phyloP scores from a whole-genome alignment of 1,284 basidiomycete genomes.

The Kwoniella shivajii region DNA sequence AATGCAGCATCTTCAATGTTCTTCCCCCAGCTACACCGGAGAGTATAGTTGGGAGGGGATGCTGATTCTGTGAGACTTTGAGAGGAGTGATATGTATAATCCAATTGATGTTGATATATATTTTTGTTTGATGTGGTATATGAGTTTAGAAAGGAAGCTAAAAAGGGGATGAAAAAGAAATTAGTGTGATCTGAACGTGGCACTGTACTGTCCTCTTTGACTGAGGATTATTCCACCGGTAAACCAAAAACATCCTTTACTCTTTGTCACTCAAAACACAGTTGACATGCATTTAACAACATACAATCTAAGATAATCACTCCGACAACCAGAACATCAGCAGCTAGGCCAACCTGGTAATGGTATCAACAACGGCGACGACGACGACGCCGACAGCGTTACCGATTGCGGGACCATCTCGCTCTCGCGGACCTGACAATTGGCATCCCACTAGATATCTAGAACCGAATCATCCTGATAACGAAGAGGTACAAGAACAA shows the following conservation, averaged over 20 bases:
- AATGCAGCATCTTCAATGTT: too few relatives aligned
- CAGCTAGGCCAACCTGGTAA: neutral
- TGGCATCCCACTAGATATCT: slow-evolving; percentile 59
- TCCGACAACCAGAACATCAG: neutral
- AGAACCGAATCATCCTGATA: slow-evolving; percentile 65
- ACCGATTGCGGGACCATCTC: slow-evolving; percentile 36
- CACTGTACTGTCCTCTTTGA: slow-evolving; percentile 6
- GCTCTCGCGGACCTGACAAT: slow-evolving; percentile 31
- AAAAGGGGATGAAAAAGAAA: neutral
- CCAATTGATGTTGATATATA: too few relatives aligned
- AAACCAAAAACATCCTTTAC: neutral
- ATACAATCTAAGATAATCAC: neutral
- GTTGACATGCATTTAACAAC: neutral
- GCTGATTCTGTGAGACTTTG: too few relatives aligned
- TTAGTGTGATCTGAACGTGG: neutral
- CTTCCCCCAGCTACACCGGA: too few relatives aligned
- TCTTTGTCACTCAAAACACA: neutral
- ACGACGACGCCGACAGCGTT: too few relatives aligned
- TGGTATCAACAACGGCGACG: slow-evolving; percentile 4
- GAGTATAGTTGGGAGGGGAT: too few relatives aligned
- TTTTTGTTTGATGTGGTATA: too few relatives aligned
- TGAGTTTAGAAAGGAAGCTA: too few relatives aligned
- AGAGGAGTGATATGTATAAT: too few relatives aligned
- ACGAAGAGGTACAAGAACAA: slow-evolving; percentile 69
- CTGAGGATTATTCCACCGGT: neutral